Evolutionary conservation across 345 rosid species (phyloP), one percentile per base, ranked within the genome.

Genomic region (Viola odorata): DNA sequence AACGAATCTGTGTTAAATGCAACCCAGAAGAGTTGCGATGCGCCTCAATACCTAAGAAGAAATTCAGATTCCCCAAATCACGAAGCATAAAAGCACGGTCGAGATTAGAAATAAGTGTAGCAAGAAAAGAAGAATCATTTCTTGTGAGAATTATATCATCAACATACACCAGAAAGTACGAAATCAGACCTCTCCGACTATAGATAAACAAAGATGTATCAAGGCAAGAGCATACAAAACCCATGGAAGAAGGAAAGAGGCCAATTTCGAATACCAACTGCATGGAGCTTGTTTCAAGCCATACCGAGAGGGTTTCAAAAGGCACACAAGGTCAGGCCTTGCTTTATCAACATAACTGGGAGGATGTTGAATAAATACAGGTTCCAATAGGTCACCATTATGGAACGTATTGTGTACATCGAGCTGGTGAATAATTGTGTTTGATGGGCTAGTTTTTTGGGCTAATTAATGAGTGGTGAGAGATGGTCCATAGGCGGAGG

Each of bases 161-260:
- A 5, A 49, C 2, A 23, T 23, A 23, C 32, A 23, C 32, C 32
- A 23, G 32, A 1, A 23, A 23, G 32, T 23, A 23, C 32, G 1
- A 23, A 23, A 23, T 23, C 32, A 23, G 32, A 23, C 32, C 32
- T 23, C 32, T 2, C 32, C 11, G 45, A 42, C 3, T 1, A 42
- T 42, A 42, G 11, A 42, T 42, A 42, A 42, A 11, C 5, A 42
- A 11, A 42, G 45, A 42, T 7, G 1, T 7, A 11, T 42, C 89
- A 0, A 11, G 11, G 7, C 45, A 1, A 6, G 45, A 61, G 6
- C 8, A 1, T 1, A 3, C 0, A 36, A 61, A 49, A 37, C 65
- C 56, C 12, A 23, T 3, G 7, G 44, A 10, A 49, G 4, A 3
- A 61, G 56, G n/a, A 8, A 49, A 0, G 1, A 1, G 4, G 4